phyloP scores from a whole-genome alignment of 1,284 basidiomycete genomes.

The Sporisorium sorghi region DNA sequence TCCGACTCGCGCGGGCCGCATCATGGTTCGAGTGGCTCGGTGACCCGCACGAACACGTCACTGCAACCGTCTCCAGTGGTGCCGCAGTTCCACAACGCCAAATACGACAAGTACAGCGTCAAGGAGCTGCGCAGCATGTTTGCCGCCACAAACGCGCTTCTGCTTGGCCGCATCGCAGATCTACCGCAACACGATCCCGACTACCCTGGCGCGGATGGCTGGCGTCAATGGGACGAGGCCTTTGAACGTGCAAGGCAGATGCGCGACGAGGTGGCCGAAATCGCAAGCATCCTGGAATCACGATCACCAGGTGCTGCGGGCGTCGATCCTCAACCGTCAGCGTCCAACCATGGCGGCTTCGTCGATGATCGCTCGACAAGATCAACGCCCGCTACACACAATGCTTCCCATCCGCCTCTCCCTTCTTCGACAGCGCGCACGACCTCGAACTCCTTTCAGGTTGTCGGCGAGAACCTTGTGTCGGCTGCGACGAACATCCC shows the following conservation, averaged over 20 bases:
- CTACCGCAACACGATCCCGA: not conserved
- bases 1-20: conserved; percentile 16
- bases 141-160: not conserved
- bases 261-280: not conserved
- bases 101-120: conserved; percentile 5
- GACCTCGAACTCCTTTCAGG: conserved; percentile 35
- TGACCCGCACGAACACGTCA: not conserved
- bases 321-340: not conserved
- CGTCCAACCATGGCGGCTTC: not conserved
- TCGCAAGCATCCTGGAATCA: not conserved
- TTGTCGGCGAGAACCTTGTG: conserved; percentile 29
- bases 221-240: conserved; percentile 1
- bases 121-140: conserved; percentile 9
- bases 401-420: not conserved
- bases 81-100: not conserved
- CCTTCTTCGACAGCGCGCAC: conserved; percentile 1
- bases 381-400: not conserved
- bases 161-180: not conserved
- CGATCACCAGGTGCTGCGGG: not conserved
- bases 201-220: conserved; percentile 3
- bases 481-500: not conserved
- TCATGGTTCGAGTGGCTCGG: conserved; percentile 16
- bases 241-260: not conserved
- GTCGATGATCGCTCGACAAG: not conserved
- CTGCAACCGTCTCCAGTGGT: not conserved